Conservation (phyloP, 495 filamentous ascomycete genomes). For the Penicillium antarcticum region DNA sequence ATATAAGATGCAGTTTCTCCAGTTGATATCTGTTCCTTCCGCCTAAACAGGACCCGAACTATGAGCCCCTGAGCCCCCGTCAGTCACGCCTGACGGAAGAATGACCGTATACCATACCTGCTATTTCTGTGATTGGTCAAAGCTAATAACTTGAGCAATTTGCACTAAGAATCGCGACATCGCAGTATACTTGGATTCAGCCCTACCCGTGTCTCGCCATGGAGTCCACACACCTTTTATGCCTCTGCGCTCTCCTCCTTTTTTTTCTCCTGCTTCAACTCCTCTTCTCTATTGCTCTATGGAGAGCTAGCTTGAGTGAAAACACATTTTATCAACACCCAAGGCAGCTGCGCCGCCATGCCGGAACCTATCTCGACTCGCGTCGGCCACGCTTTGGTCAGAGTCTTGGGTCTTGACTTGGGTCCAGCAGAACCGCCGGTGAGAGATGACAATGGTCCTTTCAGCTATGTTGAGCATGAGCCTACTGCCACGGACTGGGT, state of each 20-base stretch:
- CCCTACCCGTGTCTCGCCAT: neutral
- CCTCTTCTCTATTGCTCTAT: neutral
- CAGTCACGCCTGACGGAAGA: neutral
- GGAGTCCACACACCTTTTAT: neutral
- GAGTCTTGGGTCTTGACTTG: neutral
- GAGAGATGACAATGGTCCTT: neutral
- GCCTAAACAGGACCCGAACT: neutral
- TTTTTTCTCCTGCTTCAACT: constrained; percentile 3
- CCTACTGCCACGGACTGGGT: constrained; percentile 72
- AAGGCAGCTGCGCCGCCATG: neutral
- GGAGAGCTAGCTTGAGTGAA: neutral
- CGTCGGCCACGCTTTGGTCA: constrained; percentile 6
- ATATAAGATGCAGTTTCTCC: too few relatives aligned
- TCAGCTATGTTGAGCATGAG: constrained; percentile 55
- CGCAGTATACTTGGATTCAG: neutral
- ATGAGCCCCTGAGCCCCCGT: too few relatives aligned
- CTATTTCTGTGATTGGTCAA: neutral
- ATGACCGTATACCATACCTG: neutral
- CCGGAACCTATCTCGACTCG: constrained; percentile 4
- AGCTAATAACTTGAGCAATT: neutral
- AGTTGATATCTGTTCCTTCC: too few relatives aligned
- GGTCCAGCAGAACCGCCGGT: neutral
- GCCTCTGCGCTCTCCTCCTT: neutral
- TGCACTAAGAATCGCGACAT: constrained; percentile 4
- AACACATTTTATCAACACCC: neutral